phyloP scores from a whole-genome alignment of 345 rosid species.

The Zanthoxylum bungeanum region DNA sequence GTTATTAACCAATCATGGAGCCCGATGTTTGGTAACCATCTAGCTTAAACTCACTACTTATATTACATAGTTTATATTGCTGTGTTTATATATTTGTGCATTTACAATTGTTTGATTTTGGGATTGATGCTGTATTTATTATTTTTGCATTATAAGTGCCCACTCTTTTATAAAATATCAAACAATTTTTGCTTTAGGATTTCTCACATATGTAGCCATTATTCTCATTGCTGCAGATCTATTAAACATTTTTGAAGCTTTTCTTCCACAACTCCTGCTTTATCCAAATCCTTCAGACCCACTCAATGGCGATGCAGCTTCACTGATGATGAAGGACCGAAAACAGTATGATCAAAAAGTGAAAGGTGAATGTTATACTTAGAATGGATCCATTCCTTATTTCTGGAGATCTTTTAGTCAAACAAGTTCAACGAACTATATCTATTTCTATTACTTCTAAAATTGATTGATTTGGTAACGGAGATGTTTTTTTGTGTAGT shows the following conservation, averaged over 20 bases:
- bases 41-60: background rate
- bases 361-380: conserved; percentile 40
- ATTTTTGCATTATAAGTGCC: background rate
- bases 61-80: background rate
- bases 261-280: conserved; percentile 66
- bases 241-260: conserved; percentile 64
- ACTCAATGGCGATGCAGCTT: conserved; percentile 66
- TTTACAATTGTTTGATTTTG: background rate
- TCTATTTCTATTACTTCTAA: background rate
- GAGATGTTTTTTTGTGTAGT: too few species aligned
- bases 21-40: conserved; percentile 67
- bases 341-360: conserved; percentile 66
- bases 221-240: conserved; percentile 46
- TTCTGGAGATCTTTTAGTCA: background rate
- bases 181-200: background rate
- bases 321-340: conserved; percentile 66
- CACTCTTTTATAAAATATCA: background rate
- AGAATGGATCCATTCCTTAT: background rate
- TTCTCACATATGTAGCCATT: conserved; percentile 2
- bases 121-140: background rate
- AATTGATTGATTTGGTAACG: background rate
- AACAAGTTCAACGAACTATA: background rate
- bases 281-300: conserved; percentile 79
- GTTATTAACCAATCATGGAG: conserved; percentile 82
- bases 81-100: background rate